phyloP scores from a whole-genome alignment of 2,329 filamentous ascomycete genomes.

The Catunica adiposa region DNA sequence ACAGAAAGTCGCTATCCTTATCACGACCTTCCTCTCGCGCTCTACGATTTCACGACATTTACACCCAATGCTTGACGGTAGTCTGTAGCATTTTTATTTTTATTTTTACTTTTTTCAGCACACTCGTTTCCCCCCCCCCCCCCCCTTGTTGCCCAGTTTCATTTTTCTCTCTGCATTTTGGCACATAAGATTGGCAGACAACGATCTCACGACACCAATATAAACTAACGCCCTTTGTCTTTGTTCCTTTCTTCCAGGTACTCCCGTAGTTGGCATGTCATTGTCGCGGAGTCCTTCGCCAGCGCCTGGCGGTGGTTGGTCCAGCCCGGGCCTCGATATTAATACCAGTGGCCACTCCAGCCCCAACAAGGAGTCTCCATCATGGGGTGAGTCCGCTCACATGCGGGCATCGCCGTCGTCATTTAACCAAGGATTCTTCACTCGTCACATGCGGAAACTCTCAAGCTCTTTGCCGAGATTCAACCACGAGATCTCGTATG shows the following conservation, averaged over 20 bases:
- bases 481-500: slow-evolving; percentile 37
- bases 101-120: background rate
- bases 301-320: slow-evolving; percentile 70
- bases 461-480: slow-evolving; percentile 67
- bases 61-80: background rate
- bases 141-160: background rate
- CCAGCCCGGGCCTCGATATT: slow-evolving; percentile 61
- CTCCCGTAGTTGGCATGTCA: slow-evolving; percentile 51
- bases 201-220: background rate
- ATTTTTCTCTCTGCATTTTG: background rate
- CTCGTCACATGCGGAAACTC: slow-evolving; percentile 63
- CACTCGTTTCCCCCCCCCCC: background rate
- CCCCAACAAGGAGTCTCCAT: slow-evolving; percentile 24
- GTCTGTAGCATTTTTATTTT: background rate
- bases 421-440: slow-evolving; percentile 74
- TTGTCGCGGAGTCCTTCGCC: slow-evolving; percentile 79
- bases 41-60: background rate
- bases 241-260: slow-evolving; percentile 28
- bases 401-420: slow-evolving; percentile 53
- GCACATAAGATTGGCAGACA: background rate
- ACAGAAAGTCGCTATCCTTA: slow-evolving; percentile 6
- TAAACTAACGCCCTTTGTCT: slow-evolving; percentile 7
- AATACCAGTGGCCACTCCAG: slow-evolving; percentile 52
- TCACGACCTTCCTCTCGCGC: background rate
- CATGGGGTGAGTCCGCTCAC: slow-evolving; percentile 10